Conservation (phyloP, 169 alveolate species). For the Plasmodium relictum region DNA sequence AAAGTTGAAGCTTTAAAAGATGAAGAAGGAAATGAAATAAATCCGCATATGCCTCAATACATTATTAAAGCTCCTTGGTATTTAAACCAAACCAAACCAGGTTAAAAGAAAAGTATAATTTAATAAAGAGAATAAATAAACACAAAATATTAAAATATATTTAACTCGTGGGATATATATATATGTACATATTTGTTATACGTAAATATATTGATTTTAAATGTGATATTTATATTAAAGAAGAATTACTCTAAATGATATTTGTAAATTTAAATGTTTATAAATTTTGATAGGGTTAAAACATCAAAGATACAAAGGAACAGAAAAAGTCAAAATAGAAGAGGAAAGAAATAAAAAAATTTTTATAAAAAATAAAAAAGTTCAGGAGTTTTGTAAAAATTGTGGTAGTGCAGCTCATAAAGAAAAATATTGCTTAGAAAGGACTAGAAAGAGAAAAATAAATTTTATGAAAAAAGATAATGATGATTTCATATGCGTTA, state of each 20-base stretch:
- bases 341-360: conserved; percentile 80
- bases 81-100: conserved; percentile 82
- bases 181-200: background rate
- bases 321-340: conserved; percentile 78
- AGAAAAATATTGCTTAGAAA: conserved; percentile 96
- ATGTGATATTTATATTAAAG: conserved; percentile 11
- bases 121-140: background rate
- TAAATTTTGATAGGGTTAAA: conserved; percentile 75
- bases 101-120: conserved; percentile 26
- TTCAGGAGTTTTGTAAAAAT: conserved; percentile 98
- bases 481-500: conserved; percentile 93
- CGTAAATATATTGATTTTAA: background rate
- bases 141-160: background rate
- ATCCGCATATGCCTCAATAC: conserved; percentile 91
- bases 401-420: conserved; percentile 99
- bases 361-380: conserved; percentile 77
- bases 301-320: conserved; percentile 85
- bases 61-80: conserved; percentile 93
- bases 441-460: conserved; percentile 98
- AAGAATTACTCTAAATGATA: background rate
- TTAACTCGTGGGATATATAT: background rate
- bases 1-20: conserved; percentile 80
- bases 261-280: background rate
- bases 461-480: conserved; percentile 92
- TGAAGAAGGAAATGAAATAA: conserved; percentile 83